Conservation (phyloP, 768 basidiomycete species). For the Boletus patriciae region DNA sequence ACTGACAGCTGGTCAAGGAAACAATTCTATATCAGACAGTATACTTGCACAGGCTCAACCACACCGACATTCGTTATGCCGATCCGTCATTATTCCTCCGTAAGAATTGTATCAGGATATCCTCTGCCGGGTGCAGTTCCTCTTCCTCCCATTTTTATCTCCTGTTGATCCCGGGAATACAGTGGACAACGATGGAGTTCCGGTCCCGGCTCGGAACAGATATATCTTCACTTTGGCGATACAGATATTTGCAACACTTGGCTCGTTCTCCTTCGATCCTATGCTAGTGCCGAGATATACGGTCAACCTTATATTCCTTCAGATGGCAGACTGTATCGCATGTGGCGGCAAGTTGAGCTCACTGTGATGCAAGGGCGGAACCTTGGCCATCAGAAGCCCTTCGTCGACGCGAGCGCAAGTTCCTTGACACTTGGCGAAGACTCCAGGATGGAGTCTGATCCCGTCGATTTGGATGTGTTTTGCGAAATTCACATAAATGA, state of each 20-base stretch:
- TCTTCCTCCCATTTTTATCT: slow-evolving; percentile 2
- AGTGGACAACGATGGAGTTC: slow-evolving; percentile 66
- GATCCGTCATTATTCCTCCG: slow-evolving; percentile 77
- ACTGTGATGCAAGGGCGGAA: slow-evolving; percentile 73
- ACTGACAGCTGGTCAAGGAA: slow-evolving; percentile 47
- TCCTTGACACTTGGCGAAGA: slow-evolving; percentile 33
- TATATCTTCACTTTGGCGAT: slow-evolving; percentile 73
- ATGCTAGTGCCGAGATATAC: slow-evolving; percentile 78
- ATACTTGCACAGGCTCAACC: slow-evolving; percentile 67
- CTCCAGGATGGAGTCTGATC: slow-evolving; percentile 44
- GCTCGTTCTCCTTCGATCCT: slow-evolving; percentile 78
- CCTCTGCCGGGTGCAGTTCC: slow-evolving; percentile 52
- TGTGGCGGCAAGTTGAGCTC: slow-evolving; percentile 83
- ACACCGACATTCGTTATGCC: slow-evolving; percentile 77
- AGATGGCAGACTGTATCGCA: slow-evolving; percentile 78
- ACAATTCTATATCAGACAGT: slow-evolving; percentile 71
- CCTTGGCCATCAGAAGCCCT: slow-evolving; percentile 53
- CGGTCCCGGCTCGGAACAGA: slow-evolving; percentile 52
- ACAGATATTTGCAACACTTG: slow-evolving; percentile 67
- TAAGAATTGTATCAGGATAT: slow-evolving; percentile 73
- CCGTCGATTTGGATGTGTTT: slow-evolving; percentile 65
- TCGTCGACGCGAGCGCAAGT: slow-evolving; percentile 27
- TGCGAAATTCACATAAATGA: slow-evolving; percentile 78
- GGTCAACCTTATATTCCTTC: slow-evolving; percentile 53
- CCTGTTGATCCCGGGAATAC: slow-evolving; percentile 7